Percentiles rank a stretch among this genome's conserved stretches.
phyloP scores from a whole-genome alignment of 2,329 filamentous ascomycete genomes.

The Cryphonectria japonica region DNA sequence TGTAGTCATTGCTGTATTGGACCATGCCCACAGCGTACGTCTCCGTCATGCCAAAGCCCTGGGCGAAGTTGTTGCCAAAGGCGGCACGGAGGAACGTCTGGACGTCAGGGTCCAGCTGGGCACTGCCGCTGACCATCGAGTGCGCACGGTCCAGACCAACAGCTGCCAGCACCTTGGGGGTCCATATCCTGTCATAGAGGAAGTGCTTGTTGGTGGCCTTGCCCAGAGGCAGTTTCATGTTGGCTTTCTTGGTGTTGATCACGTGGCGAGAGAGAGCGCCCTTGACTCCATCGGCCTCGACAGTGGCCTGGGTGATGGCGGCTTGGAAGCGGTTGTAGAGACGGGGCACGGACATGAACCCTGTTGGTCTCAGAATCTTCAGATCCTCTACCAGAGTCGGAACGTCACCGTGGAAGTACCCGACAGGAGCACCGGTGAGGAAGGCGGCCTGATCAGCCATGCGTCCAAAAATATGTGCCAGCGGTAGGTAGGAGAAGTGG shows the following conservation, averaged over 20 bases:
- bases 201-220: conserved; percentile 80
- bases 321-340: conserved; percentile 89
- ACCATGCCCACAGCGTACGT: conserved; percentile 78
- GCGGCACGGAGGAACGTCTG: conserved; percentile 88
- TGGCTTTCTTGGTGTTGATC: conserved; percentile 78
- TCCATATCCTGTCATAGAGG: conserved; percentile 86
- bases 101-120: conserved; percentile 84
- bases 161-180: conserved; percentile 80
- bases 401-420: conserved; percentile 94
- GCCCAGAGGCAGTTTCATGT: conserved; percentile 70
- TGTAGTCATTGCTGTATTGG: conserved; percentile 73
- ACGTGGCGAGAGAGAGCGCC: conserved; percentile 81
- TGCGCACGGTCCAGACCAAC: conserved; percentile 76
- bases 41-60: conserved; percentile 95
- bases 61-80: conserved; percentile 76
- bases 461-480: conserved; percentile 93
- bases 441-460: conserved; percentile 78
- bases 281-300: conserved; percentile 78
- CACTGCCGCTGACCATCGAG: conserved; percentile 84
- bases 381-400: conserved; percentile 85
- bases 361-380: conserved; percentile 81
- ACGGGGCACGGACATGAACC: conserved; percentile 86
- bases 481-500: conserved; percentile 83
- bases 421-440: conserved; percentile 73
- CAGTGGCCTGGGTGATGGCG: conserved; percentile 77